These are phyloP conservation scores for Phaeosphaeria sp. DNA, from an alignment of 2,329 filamentous ascomycete genomes.

Conservation along the genomic window DNA sequence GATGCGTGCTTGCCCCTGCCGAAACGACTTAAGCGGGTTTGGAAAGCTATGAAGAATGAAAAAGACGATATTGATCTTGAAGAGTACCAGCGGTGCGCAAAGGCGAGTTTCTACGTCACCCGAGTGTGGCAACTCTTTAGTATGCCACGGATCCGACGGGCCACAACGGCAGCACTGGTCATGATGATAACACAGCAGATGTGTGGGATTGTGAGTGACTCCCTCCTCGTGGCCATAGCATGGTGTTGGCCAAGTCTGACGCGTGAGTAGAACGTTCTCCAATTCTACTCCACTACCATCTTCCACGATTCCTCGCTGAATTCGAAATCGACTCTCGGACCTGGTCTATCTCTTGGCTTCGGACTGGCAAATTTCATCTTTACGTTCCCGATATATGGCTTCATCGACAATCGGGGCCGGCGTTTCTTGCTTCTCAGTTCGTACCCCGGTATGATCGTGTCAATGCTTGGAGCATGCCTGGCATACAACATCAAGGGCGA, in stretches of 20 bases:
- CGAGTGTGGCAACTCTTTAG: conserved; percentile 3
- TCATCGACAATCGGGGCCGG: conserved; percentile 2
- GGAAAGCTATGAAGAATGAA: background rate
- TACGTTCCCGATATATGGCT: conserved; percentile 2
- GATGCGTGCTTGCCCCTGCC: background rate
- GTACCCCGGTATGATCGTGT: conserved; percentile 2
- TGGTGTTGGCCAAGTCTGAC: background rate
- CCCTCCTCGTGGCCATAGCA: too few species aligned
- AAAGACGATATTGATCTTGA: conserved; percentile 3
- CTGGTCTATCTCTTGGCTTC: conserved; percentile 1
- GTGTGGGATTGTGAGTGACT: conserved; percentile 7
- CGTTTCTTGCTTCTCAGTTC: conserved; percentile 1
- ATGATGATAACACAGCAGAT: conserved; percentile 5
- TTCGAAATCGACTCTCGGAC: background rate
- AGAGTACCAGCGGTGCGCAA: conserved; percentile 2
- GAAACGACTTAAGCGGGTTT: background rate
- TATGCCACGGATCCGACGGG: conserved; percentile 4
- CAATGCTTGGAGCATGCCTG: conserved; percentile 1
- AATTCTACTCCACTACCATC: conserved; percentile 3
- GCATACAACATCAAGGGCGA: conserved; percentile 1
- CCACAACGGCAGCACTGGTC: background rate
- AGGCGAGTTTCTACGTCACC: conserved; percentile 4
- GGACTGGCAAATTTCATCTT: conserved; percentile 7
- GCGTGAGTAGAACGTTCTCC: background rate
- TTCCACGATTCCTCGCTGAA: background rate